These are phyloP conservation scores for Suillus alpinus DNA, from an alignment of 768 basidiomycete genomes.

Conservation along the genomic window DNA sequence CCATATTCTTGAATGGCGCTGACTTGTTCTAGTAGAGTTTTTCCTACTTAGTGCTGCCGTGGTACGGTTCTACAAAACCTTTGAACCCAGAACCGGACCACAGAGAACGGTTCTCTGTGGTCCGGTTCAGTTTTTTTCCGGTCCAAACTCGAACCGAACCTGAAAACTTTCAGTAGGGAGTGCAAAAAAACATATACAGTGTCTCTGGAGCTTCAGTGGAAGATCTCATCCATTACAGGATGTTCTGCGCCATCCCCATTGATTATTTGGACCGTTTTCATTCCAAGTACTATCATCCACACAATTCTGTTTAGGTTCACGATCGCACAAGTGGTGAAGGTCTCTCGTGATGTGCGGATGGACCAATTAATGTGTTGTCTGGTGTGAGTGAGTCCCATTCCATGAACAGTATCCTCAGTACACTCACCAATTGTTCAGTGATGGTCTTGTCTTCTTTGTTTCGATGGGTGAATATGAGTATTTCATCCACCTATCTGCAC, in stretches of 20 bases:
- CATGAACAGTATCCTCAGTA: background rate
- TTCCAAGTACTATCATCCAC: conserved; percentile 7
- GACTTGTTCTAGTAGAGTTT: no score
- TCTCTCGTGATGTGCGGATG: background rate
- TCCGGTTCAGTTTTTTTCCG: no score
- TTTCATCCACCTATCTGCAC: no score
- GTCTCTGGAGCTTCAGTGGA: background rate
- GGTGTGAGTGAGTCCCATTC: conserved; percentile 4
- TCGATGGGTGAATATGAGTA: conserved; percentile 8
- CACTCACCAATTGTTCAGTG: background rate
- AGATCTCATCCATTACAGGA: background rate
- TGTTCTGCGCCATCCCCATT: conserved; percentile 7
- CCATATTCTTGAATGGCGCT: no score
- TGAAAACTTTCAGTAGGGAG: no score
- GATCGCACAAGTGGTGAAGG: background rate
- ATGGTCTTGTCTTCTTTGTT: conserved; percentile 7
- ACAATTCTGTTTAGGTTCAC: conserved; percentile 7
- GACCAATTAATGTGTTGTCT: conserved; percentile 5
- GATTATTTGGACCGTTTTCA: conserved; percentile 3
- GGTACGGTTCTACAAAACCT: no score
- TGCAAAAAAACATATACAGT: no score
- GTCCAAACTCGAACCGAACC: no score
- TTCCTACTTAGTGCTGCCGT: no score
- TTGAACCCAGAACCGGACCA: no score
- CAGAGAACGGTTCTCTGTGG: no score